Evolutionary conservation across 2,329 filamentous ascomycete species (phyloP).

Genomic region (Ophiostoma angusticollis): DNA sequence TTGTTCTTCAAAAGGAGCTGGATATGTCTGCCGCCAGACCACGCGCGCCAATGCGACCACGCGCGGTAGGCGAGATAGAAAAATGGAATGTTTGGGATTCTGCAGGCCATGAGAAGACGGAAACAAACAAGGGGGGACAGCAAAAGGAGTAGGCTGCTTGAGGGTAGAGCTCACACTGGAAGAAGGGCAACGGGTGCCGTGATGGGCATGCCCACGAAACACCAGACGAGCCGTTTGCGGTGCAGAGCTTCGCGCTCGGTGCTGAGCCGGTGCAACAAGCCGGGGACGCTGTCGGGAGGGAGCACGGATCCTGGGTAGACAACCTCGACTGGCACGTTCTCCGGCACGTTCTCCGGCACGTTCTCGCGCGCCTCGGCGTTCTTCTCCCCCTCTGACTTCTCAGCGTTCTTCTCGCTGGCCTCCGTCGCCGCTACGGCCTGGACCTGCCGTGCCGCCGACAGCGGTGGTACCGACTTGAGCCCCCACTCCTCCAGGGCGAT

Average conservation of each 20-base stretch:
- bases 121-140: neutral
- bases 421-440: slow-evolving; percentile 23
- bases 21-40: slow-evolving; percentile 73
- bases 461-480: slow-evolving; percentile 80
- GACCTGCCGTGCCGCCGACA: slow-evolving; percentile 52
- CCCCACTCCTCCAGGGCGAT: slow-evolving; percentile 98
- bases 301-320: slow-evolving; percentile 65
- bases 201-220: slow-evolving; percentile 69
- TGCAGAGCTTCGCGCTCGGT: slow-evolving; percentile 73
- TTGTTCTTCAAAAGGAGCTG: slow-evolving; percentile 67
- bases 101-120: slow-evolving; percentile 23
- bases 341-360: neutral
- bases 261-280: slow-evolving; percentile 56
- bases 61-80: slow-evolving; percentile 89
- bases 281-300: slow-evolving; percentile 46
- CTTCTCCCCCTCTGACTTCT: neutral
- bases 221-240: slow-evolving; percentile 64
- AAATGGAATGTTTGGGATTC: slow-evolving; percentile 87
- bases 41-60: slow-evolving; percentile 83
- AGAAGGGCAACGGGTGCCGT: slow-evolving; percentile 71
- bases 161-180: slow-evolving; percentile 53
- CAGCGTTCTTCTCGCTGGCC: slow-evolving; percentile 15
- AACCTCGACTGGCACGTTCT: slow-evolving; percentile 52
- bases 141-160: neutral
- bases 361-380: neutral